Conservation (phyloP, 208 protist genomes). For the Lotmaria passim region DNA sequence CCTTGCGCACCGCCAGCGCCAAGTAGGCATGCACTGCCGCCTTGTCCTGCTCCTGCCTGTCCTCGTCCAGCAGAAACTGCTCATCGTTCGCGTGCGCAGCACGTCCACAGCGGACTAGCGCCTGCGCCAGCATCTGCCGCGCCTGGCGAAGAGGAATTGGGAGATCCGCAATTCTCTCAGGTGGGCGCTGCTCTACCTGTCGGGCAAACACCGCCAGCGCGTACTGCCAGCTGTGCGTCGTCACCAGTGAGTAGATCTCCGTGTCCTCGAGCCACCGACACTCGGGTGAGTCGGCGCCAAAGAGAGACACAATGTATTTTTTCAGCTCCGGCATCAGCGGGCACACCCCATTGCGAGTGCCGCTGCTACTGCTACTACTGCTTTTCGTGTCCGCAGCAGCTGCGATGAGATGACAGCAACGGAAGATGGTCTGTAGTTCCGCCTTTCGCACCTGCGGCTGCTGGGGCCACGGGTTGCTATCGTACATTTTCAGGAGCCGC, state of each 20-base stretch:
- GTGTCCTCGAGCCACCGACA: slow-evolving; percentile 76
- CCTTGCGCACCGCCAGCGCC: slow-evolving; percentile 15
- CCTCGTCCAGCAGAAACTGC: slow-evolving; percentile 58
- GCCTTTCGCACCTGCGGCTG: slow-evolving; percentile 64
- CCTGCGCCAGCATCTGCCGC: slow-evolving; percentile 40
- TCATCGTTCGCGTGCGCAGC: slow-evolving; percentile 3
- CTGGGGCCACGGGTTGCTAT: slow-evolving; percentile 77
- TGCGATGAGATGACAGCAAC: slow-evolving; percentile 72
- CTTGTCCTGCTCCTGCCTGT: slow-evolving; percentile 35
- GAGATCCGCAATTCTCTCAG: slow-evolving; percentile 46
- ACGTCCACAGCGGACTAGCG: slow-evolving; percentile 46
- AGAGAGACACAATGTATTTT: slow-evolving; percentile 34
- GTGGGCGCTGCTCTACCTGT: slow-evolving; percentile 39
- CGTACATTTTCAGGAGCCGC: slow-evolving; percentile 48
- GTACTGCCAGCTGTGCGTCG: slow-evolving; percentile 33
- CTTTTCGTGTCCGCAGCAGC: slow-evolving; percentile 5
- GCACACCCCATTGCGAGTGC: not conserved
- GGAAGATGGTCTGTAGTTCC: slow-evolving; percentile 83
- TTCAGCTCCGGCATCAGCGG: slow-evolving; percentile 40
- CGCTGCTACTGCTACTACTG: not conserved
- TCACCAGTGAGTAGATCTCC: slow-evolving; percentile 63
- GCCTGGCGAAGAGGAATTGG: slow-evolving; percentile 72
- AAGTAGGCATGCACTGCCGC: slow-evolving; percentile 17
- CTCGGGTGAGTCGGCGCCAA: slow-evolving; percentile 60
- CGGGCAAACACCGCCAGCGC: slow-evolving; percentile 55